Evolutionary conservation across 176 grass and related monocot species (phyloP).

Genomic region (Hsuehochloa calcarea): DNA sequence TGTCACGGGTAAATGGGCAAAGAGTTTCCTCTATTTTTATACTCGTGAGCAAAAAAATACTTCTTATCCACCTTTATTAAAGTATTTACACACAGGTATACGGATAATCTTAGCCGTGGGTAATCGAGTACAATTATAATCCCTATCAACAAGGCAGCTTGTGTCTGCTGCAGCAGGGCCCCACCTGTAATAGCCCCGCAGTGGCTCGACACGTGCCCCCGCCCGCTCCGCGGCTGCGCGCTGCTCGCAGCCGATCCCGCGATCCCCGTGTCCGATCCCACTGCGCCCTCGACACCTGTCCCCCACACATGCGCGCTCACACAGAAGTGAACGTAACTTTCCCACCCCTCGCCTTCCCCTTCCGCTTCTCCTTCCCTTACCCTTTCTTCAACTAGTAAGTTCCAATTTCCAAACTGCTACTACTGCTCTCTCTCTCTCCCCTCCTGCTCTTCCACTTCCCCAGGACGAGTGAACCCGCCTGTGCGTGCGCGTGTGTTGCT

Average conservation of each 20-base stretch:
- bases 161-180: not conserved
- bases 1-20: too few species aligned
- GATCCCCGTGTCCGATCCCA: not conserved
- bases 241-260: constrained; percentile 26
- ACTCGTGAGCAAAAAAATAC: too few species aligned
- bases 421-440: not conserved
- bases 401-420: not conserved
- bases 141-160: too few species aligned
- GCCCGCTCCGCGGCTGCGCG: not conserved
- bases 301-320: not conserved
- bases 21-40: too few species aligned
- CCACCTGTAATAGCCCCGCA: not conserved
- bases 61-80: too few species aligned
- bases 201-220: not conserved
- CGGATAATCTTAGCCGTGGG: too few species aligned
- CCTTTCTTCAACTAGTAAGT: not conserved
- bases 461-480: not conserved
- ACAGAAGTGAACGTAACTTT: constrained; percentile 44
- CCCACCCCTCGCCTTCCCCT: not conserved
- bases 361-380: not conserved
- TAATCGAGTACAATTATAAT: too few species aligned
- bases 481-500: not conserved
- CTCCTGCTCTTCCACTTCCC: too few species aligned
- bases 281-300: constrained; percentile 36
- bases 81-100: too few species aligned